phyloP scores from a whole-genome alignment of 768 basidiomycete genomes.

The Amanita phalloides region DNA sequence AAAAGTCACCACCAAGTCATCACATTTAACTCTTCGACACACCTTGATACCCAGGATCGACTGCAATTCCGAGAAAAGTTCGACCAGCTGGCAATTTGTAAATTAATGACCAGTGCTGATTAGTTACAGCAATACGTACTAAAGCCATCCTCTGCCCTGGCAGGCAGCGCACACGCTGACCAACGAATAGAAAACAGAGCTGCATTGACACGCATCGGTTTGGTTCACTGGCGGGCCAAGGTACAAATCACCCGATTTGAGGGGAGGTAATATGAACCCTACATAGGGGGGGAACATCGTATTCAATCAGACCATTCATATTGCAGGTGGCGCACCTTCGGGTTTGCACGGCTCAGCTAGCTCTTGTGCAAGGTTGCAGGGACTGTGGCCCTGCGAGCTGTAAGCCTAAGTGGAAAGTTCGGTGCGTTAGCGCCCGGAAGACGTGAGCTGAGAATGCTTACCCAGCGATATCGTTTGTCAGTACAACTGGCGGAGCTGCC shows the following conservation, averaged over 20 bases:
- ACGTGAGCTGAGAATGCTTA: not conserved
- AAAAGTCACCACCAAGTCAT: not conserved
- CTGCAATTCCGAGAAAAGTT: not conserved
- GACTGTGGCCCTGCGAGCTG: slow-evolving; percentile 1
- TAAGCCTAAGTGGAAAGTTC: not conserved
- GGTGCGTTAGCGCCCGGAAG: not conserved
- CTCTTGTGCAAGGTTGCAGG: slow-evolving; percentile 2
- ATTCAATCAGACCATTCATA: not conserved
- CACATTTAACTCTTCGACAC: not conserved
- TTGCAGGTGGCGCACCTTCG: not conserved
- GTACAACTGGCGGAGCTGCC: not conserved
- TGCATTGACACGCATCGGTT: slow-evolving; percentile 34
- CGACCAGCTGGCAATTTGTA: not conserved
- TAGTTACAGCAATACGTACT: not conserved
- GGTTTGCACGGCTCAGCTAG: not conserved
- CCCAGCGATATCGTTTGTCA: not conserved
- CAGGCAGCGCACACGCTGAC: slow-evolving; percentile 39
- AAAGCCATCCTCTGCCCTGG: slow-evolving; percentile 26
- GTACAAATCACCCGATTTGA: slow-evolving; percentile 25
- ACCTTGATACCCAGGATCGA: not conserved
- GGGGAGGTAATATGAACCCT: not conserved
- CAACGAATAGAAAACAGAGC: slow-evolving; percentile 40
- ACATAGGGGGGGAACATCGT: not conserved
- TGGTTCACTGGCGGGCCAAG: slow-evolving; percentile 22
- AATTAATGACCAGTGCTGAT: not conserved